These are phyloP conservation scores for Phylloporus arenicola DNA, from an alignment of 768 basidiomycete species.

Conservation along the genomic window DNA sequence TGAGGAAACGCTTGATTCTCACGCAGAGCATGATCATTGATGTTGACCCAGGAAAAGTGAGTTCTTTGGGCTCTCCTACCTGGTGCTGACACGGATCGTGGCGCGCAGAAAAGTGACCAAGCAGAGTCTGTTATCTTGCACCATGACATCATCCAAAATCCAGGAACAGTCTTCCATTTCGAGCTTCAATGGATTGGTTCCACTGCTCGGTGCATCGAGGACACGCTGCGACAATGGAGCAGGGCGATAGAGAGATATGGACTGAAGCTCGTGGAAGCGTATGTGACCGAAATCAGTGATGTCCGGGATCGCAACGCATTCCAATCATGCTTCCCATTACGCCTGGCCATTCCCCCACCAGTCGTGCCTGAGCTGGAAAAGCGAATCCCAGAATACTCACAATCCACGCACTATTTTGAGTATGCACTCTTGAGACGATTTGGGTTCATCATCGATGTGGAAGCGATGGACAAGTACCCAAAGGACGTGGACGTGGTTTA, in stretches of 20 bases:
- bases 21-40: conserved; percentile 92
- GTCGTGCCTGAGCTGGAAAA: conserved; percentile 59
- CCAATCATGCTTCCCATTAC: conserved; percentile 83
- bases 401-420: conserved; percentile 71
- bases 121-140: conserved; percentile 87
- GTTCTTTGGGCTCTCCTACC: conserved; percentile 4
- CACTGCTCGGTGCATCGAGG: conserved; percentile 87
- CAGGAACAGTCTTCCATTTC: conserved; percentile 92
- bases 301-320: conserved; percentile 83
- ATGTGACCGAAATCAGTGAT: conserved; percentile 87
- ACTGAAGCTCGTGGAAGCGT: conserved; percentile 87
- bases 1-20: conserved; percentile 61
- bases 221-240: conserved; percentile 76
- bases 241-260: conserved; percentile 84
- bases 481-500: conserved; percentile 81
- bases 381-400: conserved; percentile 62
- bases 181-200: conserved; percentile 97
- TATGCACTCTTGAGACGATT: conserved; percentile 71
- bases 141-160: conserved; percentile 93
- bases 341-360: conserved; percentile 73
- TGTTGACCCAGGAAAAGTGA: conserved; percentile 69
- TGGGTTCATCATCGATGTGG: conserved; percentile 80
- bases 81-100: conserved; percentile 6
- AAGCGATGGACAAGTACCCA: conserved; percentile 71
- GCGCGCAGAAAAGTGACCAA: conserved; percentile 69